Conservation (phyloP, 2,329 filamentous ascomycete species). For the Alternaria panax region DNA sequence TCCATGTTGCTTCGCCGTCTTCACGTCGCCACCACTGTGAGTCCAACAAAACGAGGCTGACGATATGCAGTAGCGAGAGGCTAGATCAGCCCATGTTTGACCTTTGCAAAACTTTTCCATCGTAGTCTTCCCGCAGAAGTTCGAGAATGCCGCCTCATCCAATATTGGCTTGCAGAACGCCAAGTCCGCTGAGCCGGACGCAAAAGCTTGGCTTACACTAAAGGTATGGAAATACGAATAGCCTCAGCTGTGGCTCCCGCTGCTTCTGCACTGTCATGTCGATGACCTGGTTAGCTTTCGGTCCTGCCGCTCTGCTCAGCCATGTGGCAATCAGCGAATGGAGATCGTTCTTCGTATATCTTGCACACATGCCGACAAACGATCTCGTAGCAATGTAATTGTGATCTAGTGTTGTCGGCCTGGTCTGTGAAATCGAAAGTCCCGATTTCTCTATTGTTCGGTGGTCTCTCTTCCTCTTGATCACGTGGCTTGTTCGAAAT, state of each 20-base stretch:
- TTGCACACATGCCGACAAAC: not conserved
- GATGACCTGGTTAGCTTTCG: slow-evolving; percentile 4
- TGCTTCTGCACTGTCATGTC: not conserved
- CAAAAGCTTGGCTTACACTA: slow-evolving; percentile 7
- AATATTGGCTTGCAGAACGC: slow-evolving; percentile 18
- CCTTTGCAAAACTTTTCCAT: not conserved
- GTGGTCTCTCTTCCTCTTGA: not conserved
- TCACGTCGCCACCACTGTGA: not conserved
- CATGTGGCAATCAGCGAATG: not conserved
- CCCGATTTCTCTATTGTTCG: no score
- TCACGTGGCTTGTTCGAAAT: not conserved
- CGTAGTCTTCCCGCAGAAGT: not conserved
- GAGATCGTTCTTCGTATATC: not conserved
- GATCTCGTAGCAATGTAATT: not conserved
- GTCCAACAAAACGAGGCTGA: not conserved
- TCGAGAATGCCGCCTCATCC: not conserved
- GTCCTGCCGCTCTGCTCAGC: not conserved
- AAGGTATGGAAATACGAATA: slow-evolving; percentile 9
- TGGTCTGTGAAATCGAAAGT: not conserved
- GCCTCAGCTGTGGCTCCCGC: not conserved
- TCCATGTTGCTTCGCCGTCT: not conserved
- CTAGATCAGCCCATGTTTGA: not conserved
- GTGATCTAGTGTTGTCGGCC: not conserved
- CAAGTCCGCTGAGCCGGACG: slow-evolving; percentile 4
- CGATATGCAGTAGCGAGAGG: not conserved